phyloP scores from a whole-genome alignment of 2,329 filamentous ascomycete species.

The Rachicladosporium sp. region DNA sequence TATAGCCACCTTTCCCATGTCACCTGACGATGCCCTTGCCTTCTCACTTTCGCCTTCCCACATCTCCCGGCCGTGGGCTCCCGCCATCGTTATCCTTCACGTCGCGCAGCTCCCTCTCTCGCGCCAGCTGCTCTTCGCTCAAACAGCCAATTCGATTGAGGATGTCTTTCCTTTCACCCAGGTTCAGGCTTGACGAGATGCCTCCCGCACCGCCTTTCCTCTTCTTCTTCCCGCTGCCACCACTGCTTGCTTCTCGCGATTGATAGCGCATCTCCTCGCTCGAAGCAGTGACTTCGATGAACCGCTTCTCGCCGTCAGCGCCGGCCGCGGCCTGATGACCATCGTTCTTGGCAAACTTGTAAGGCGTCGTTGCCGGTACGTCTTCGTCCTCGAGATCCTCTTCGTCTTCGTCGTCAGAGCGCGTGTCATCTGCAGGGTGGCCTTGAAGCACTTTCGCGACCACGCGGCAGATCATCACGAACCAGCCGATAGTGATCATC shows the following conservation, averaged over 20 bases:
- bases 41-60: no score
- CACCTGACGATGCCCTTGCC: no score
- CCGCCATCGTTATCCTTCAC: conserved; percentile 5
- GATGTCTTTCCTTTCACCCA: conserved; percentile 66
- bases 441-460: conserved; percentile 69
- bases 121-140: conserved; percentile 23
- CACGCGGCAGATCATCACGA: conserved; percentile 74
- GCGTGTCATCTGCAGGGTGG: conserved; percentile 65
- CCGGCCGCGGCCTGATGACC: conserved; percentile 2
- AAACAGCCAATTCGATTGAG: conserved; percentile 66
- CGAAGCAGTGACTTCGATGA: conserved; percentile 58
- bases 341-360: conserved; percentile 2
- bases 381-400: conserved; percentile 43
- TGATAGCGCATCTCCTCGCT: conserved; percentile 48
- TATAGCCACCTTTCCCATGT: no score
- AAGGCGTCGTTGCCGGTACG: conserved; percentile 12
- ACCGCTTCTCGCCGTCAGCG: conserved; percentile 8
- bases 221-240: conserved; percentile 18
- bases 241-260: conserved; percentile 5
- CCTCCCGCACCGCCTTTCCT: conserved; percentile 31
- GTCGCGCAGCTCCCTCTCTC: conserved; percentile 20
- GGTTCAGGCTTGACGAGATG: conserved; percentile 36
- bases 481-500: conserved; percentile 73
- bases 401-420: conserved; percentile 75
- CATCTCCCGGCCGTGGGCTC: no score